Evolutionary conservation across 805 yeast genomes (phyloP), one percentile per base, ranked within the genome.

Genomic region (Kazachstania taianensis): DNA sequence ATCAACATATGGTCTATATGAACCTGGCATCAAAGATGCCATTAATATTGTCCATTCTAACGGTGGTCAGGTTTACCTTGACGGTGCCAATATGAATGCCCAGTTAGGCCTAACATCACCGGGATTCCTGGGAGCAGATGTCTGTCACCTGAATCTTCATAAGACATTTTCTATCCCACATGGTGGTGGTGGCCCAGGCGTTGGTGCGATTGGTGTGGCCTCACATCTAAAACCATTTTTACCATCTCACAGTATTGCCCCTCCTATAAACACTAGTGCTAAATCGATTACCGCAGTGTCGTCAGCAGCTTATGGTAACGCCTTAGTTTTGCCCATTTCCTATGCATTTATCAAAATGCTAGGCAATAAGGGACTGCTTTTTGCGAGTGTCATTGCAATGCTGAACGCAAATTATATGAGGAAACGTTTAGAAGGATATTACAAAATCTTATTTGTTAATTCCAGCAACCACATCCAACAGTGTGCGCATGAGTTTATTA

Each of bases 111-210:
- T 92, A 41, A 89, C 97, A 0, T 82, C 94, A 5, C 97, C 98
- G 7, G 98, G 97, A 40, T 96, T 86, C 55, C 66, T 92, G 48
- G 97, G 96, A 36, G 97, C 97, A 9, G 98, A 92, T 63, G 97
- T 92, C 28, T 92, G 98, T 61, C 98, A 92, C 54, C 72, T 92
- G 66, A 92, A 92, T 60, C 69, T 92, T 56, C 98, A 92, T 69
- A 92, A 92, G 66, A 92, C 98, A 1, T 92, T 92, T 68, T 86
- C 96, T 31, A 85, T 92, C 53, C 94, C 96, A 37, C 98, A 92
- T 54, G 98, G 98, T 54, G 98, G 98, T 56, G 98, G 98, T 57
- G 98, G 98, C 29, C 98, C 98, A 28, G 98, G 97, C 55, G 94
- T 86, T 52, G 98, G 96, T 14, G 97, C 97, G 35, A 92, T 92